Base-by-base conservation (phyloP, 768 basidiomycete genomes). In the Mycena vitilis region DNA sequence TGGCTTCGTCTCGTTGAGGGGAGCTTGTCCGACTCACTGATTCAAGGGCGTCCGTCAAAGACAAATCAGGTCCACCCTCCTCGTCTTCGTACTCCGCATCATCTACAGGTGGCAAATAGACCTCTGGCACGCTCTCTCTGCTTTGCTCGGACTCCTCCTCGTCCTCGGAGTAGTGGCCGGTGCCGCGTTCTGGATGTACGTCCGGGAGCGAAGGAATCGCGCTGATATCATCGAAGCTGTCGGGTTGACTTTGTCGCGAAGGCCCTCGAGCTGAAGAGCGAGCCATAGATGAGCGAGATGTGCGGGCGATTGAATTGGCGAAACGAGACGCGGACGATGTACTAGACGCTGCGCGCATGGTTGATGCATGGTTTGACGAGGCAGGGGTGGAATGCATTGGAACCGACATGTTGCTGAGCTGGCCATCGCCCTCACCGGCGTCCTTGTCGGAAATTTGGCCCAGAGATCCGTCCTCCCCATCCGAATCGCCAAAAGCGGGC, bases 361-460 rank as follows among this genome's bases (percentile, higher is more conserved):
- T 84, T 13, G 84, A 85, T 30, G 81, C 81, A 65, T 87, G 83
- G 52, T 85, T 85, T 3, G 83, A 85, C 13, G 81, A 78, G 7
- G 84, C 80, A 42, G 90, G 93, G 1, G 90, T 94, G 1, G 90
- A 93, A 68, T 91, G 89, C 11, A 90, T 81, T 7, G 90, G 91
- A 13, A 84, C 79, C 11, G 82, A 80, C 15, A 84, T 77, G 60
- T 81, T 75, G 37, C 79, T 78, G 45, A 75, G 78, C 65, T 85
- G 76, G 78, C 80, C 81, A 51, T 83, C 80, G 65, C 78, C 76
- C 61, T 77, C 77, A 54, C 73, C 71, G 48, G 73, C 76, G 49
- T 73, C 64, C 15, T 71, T 73, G 25, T 76, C 78, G 38, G 74
- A 74, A 34, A 74, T 73, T 25, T 73, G 63, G 48, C 58, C 55